Percentiles rank a stretch among this genome's conserved stretches.
These are phyloP conservation scores for Globisporangium rhizosaccharum DNA, from an alignment of 352 stramenopile species.

Conservation along the genomic window DNA sequence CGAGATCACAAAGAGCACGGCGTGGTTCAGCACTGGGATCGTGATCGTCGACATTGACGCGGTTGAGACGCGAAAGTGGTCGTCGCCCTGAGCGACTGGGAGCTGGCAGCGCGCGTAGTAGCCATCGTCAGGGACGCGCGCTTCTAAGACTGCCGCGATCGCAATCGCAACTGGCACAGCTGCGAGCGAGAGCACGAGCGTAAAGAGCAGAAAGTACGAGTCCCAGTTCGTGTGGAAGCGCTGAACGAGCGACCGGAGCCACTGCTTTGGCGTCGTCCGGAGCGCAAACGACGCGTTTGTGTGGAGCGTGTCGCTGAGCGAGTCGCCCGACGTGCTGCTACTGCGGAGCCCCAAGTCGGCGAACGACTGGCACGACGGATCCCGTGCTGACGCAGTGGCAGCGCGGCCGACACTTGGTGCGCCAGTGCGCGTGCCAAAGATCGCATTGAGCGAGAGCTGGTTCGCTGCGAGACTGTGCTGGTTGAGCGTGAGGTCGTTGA, in stretches of 20 bases:
- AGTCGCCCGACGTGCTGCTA: constrained; percentile 12
- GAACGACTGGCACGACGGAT: constrained; percentile 21
- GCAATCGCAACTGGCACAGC: constrained; percentile 38
- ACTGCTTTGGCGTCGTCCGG: constrained; percentile 5
- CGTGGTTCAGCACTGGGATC: constrained; percentile 60
- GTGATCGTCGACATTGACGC: constrained; percentile 39
- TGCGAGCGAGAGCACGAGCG: constrained; percentile 42
- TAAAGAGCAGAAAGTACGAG: constrained; percentile 57
- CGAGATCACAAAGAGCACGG: constrained; percentile 64
- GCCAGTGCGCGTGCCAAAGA: constrained; percentile 4
- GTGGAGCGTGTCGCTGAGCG: constrained; percentile 9
- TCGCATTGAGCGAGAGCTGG: constrained; percentile 12
- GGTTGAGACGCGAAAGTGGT: constrained; percentile 26
- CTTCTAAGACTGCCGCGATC: constrained; percentile 29
- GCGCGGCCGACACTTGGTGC: constrained; percentile 5
- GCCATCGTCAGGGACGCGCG: constrained; percentile 18
- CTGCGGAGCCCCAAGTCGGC: constrained; percentile 12
- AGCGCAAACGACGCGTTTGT: constrained; percentile 8
- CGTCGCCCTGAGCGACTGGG: constrained; percentile 16
- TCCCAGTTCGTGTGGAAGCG: constrained; percentile 70
- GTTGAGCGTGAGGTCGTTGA: constrained; percentile 1
- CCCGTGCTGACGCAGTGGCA: constrained; percentile 4
- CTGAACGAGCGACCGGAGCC: constrained; percentile 37
- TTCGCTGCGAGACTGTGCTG: constrained; percentile 1
- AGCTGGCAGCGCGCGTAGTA: constrained; percentile 44